Conservation (phyloP, 139 green algal genomes). For the Micractinium conductrix region DNA sequence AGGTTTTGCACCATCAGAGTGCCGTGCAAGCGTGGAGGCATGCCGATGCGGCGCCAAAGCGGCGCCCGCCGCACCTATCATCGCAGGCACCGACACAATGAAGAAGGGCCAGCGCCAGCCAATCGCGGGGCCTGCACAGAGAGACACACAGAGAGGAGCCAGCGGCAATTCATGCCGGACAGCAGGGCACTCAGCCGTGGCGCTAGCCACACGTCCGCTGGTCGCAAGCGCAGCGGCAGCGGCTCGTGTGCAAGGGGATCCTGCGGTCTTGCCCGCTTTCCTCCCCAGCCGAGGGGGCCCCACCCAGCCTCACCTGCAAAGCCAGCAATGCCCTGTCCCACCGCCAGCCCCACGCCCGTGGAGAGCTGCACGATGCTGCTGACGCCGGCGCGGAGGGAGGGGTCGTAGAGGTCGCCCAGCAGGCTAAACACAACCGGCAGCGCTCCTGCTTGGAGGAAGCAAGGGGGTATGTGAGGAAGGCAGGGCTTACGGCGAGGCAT, state of each 20-base stretch:
- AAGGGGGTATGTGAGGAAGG: neutral
- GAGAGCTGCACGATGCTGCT: slow-evolving; percentile 29
- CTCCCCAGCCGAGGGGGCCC: no score
- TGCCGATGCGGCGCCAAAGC: neutral
- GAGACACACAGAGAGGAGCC: neutral
- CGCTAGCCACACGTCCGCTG: no score
- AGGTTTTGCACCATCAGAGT: neutral
- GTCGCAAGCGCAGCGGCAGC: no score
- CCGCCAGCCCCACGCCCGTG: slow-evolving; percentile 67
- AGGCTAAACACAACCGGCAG: slow-evolving; percentile 86
- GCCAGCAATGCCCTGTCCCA: slow-evolving; percentile 75
- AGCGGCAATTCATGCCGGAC: no score
- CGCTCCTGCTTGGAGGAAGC: slow-evolving; percentile 32
- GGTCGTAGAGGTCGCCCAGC: slow-evolving; percentile 77
- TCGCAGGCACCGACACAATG: slow-evolving; percentile 68
- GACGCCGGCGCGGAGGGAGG: slow-evolving; percentile 44
- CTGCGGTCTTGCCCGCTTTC: no score
- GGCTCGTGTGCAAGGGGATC: no score
- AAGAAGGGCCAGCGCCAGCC: slow-evolving; percentile 90
- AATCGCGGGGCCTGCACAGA: slow-evolving; percentile 52
- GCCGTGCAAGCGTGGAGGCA: neutral
- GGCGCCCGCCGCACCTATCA: slow-evolving; percentile 49
- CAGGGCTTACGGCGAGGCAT: no score
- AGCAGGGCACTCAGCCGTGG: no score
- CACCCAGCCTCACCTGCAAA: slow-evolving; percentile 52